Percentiles rank a stretch among this genome's conserved stretches.
Evolutionary conservation across 1,284 basidiomycete species (phyloP).

Genomic region (Veloboletus limbatus): DNA sequence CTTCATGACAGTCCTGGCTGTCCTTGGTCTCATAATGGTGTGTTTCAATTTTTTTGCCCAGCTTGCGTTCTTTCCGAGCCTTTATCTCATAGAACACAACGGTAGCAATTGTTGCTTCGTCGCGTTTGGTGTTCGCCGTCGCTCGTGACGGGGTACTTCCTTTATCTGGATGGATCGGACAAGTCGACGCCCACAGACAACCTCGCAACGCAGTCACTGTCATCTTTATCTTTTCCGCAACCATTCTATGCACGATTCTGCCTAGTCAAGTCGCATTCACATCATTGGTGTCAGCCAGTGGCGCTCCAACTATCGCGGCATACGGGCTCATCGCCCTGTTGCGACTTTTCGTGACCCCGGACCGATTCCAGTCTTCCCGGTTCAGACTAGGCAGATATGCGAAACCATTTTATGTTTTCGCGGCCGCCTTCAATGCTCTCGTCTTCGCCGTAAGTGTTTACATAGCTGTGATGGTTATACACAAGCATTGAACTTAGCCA

Average conservation of each 20-base stretch:
- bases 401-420: slow-evolving; percentile 64
- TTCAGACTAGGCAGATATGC: slow-evolving; percentile 67
- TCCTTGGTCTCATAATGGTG: slow-evolving; percentile 75
- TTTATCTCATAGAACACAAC: slow-evolving; percentile 65
- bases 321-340: slow-evolving; percentile 76
- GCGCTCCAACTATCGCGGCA: slow-evolving; percentile 77
- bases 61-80: background rate
- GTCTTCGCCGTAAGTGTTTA: slow-evolving; percentile 60
- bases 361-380: slow-evolving; percentile 66
- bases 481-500: slow-evolving; percentile 3
- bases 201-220: slow-evolving; percentile 80
- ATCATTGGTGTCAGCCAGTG: slow-evolving; percentile 79
- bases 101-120: slow-evolving; percentile 79
- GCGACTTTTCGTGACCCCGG: slow-evolving; percentile 71
- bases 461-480: background rate
- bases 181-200: slow-evolving; percentile 65
- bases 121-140: slow-evolving; percentile 81
- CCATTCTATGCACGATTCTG: slow-evolving; percentile 76
- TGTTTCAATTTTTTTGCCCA: slow-evolving; percentile 23
- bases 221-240: slow-evolving; percentile 72
- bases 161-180: slow-evolving; percentile 74
- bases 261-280: slow-evolving; percentile 86
- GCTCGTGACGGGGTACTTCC: slow-evolving; percentile 87
- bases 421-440: slow-evolving; percentile 68
- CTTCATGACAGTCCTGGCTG: slow-evolving; percentile 81